These are phyloP conservation scores for Lasiodiplodia sp. DNA, from an alignment of 2,329 filamentous ascomycete genomes.

Conservation along the genomic window DNA sequence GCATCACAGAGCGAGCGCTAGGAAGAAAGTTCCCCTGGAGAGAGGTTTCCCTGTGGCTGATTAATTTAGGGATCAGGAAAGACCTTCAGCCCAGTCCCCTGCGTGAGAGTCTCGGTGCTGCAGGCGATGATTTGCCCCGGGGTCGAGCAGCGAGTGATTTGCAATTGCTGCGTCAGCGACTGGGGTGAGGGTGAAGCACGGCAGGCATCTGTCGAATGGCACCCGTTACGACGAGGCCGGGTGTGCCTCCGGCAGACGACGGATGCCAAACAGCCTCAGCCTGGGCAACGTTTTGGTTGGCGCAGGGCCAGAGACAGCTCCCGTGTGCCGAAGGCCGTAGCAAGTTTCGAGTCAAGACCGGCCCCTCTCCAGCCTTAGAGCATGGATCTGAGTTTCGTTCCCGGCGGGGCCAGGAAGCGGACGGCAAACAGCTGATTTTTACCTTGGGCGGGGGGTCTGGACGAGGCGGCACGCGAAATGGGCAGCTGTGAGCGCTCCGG, in stretches of 20 bases:
- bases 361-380: slow-evolving; percentile 13
- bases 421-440: slow-evolving; percentile 24
- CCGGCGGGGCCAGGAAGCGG: slow-evolving; percentile 6
- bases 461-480: slow-evolving; percentile 10
- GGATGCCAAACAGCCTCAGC: slow-evolving; percentile 10
- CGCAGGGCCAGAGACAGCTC: slow-evolving; percentile 13
- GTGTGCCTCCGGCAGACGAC: slow-evolving; percentile 21
- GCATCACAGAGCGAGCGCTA: slow-evolving; percentile 12
- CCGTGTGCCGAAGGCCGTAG: slow-evolving; percentile 6
- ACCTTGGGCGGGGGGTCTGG: slow-evolving; percentile 21
- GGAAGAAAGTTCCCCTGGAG: not conserved
- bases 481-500: slow-evolving; percentile 9
- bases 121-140: slow-evolving; percentile 21
- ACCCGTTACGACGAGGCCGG: slow-evolving; percentile 13
- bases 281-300: slow-evolving; percentile 13
- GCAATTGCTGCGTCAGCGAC: slow-evolving; percentile 24
- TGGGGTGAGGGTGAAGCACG: slow-evolving; percentile 16
- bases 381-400: slow-evolving; percentile 9
- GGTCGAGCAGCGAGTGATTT: slow-evolving; percentile 29
- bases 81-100: not conserved
- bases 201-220: slow-evolving; percentile 2
- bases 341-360: slow-evolving; percentile 22
- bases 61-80: slow-evolving; percentile 23
- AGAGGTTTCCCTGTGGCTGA: slow-evolving; percentile 14
- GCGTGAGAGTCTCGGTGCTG: slow-evolving; percentile 2